Conservation (phyloP, 1,139 yeast genomes). For the Entelexis paramagnoliae region DNA sequence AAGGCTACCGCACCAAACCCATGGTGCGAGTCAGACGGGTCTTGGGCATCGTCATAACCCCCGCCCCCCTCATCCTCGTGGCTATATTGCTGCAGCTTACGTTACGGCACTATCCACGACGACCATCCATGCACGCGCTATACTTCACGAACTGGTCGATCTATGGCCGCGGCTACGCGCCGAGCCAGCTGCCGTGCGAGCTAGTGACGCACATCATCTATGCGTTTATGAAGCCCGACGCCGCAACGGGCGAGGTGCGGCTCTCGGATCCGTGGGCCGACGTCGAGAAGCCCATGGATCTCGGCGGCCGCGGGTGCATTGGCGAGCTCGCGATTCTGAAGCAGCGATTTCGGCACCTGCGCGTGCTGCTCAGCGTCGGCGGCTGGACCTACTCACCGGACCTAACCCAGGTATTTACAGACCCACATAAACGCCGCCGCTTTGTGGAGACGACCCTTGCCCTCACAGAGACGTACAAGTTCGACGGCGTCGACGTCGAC, state of each 20-base stretch:
- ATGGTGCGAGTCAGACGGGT: too few relatives aligned
- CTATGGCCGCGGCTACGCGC: slow-evolving; percentile 51
- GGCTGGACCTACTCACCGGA: slow-evolving; percentile 65
- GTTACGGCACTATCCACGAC: not conserved
- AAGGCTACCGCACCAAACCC: not conserved
- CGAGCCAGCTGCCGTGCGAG: slow-evolving; percentile 52
- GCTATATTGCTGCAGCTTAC: not conserved
- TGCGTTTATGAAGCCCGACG: slow-evolving; percentile 59
- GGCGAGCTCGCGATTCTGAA: slow-evolving; percentile 49
- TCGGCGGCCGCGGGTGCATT: slow-evolving; percentile 40
- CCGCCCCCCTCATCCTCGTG: not conserved
- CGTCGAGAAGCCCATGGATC: slow-evolving; percentile 28
- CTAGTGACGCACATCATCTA: slow-evolving; percentile 60
- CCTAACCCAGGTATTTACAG: slow-evolving; percentile 42
- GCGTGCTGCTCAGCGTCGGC: slow-evolving; percentile 67
- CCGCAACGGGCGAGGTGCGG: slow-evolving; percentile 43
- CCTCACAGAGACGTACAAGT: slow-evolving; percentile 45
- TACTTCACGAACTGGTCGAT: slow-evolving; percentile 55
- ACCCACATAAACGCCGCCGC: slow-evolving; percentile 32
- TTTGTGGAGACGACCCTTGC: slow-evolving; percentile 47
- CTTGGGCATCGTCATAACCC: not conserved
- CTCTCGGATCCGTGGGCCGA: slow-evolving; percentile 66
- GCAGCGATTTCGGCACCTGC: slow-evolving; percentile 40
- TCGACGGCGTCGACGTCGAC: slow-evolving; percentile 89
- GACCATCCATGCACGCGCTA: slow-evolving; percentile 24